phyloP scores from a whole-genome alignment of 108 stramenopile species.

The Skeletonema tropicum region DNA sequence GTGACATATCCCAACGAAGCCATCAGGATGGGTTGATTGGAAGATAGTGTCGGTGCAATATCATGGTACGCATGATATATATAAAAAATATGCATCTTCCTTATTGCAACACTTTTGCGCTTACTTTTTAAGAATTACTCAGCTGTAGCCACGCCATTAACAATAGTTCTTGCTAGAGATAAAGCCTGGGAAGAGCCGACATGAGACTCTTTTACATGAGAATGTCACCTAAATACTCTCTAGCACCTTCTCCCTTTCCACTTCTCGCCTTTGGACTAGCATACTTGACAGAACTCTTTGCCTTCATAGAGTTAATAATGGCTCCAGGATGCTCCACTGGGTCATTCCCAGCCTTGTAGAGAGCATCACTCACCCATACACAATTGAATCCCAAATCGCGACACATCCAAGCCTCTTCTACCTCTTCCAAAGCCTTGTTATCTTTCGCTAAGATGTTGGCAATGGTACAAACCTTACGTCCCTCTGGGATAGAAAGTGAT shows the following conservation, averaged over 20 bases:
- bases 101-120: too few relatives aligned
- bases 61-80: too few relatives aligned
- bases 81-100: too few relatives aligned
- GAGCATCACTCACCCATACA: constrained; percentile 82
- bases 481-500: constrained; percentile 56
- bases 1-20: too few relatives aligned
- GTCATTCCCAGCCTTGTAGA: constrained; percentile 86
- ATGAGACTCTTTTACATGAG: constrained; percentile 67
- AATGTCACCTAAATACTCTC: constrained; percentile 92
- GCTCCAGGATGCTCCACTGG: constrained; percentile 83
- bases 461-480: constrained; percentile 58
- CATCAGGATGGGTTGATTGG: too few relatives aligned
- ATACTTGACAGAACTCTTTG: constrained; percentile 83
- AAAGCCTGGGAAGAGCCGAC: background rate
- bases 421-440: constrained; percentile 80
- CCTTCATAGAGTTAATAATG: constrained; percentile 79
- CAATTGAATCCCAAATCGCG: constrained; percentile 85
- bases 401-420: constrained; percentile 87
- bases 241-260: constrained; percentile 88
- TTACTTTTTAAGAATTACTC: too few relatives aligned
- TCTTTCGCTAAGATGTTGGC: constrained; percentile 73
- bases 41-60: too few relatives aligned
- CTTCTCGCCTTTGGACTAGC: constrained; percentile 79
- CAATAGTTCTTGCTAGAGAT: background rate
- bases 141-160: too few relatives aligned